Base-by-base conservation (phyloP, 106 monocot genomes). In the Vanilla planifolia region DNA sequence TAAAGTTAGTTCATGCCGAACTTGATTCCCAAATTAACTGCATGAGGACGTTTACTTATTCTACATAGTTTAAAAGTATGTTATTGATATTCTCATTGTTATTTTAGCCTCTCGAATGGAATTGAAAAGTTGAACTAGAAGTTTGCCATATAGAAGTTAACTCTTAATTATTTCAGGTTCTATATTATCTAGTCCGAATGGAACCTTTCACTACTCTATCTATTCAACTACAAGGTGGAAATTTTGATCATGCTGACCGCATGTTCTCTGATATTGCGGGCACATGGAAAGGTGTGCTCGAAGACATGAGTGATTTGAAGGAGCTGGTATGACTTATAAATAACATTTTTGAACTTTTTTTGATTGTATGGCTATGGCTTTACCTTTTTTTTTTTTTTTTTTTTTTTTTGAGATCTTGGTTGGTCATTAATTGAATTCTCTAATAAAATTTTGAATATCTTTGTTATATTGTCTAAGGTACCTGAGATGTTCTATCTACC, bases 401-500 rank as follows among this genome's bases (percentile, higher is more conserved):
- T n/a, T n/a, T 5, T 36, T 35, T 22, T 1, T 47, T 33, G 33
- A 2, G 1, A 30, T 68, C 8, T 59, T 40, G 15, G 43, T 59
- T 68, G 45, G 0, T 47, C 19, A 19, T 7, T 58, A 6, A 26
- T 42, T 33, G 21, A 62, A 60, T 8, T 20, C 10, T 76, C 17
- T 60, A 8, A 8, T 36, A 44, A 36, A 43, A 39, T 27, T 21
- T 0, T 10, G 1, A 40, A 40, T 40, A 40, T 14, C 7, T 40
- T 40, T 9, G 17, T 33, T 17, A 35, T 34, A 7, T 11, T 70
- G 8, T 73, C 33, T 51, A 96, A 96, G 98, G 85, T 98, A 41
- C 98, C 98, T 8, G 98, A 98, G 64, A 77, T 98, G 74, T 98
- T 92, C 75, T 98, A 98, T 69, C 74, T 92, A 26, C 98, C 98